Conservation (phyloP, 345 rosid genomes). For the Combretum micranthum region DNA sequence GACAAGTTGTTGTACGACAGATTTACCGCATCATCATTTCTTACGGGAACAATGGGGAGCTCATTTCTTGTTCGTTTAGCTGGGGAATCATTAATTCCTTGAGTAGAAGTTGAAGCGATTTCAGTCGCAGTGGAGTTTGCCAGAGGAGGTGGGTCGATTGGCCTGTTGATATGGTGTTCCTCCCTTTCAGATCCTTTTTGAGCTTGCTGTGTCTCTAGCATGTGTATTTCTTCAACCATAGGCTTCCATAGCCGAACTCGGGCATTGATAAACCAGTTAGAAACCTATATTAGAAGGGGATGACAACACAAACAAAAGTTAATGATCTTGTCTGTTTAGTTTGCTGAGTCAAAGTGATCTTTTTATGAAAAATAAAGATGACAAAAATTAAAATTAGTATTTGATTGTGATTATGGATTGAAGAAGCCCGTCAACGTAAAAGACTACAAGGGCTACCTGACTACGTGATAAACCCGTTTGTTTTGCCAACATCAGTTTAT, state of each 20-base stretch:
- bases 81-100: constrained; percentile 29
- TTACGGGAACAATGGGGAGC: constrained; percentile 21
- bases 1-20: constrained; percentile 30
- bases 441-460: constrained; percentile 43
- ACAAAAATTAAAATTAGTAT: neutral
- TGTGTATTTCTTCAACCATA: constrained; percentile 92
- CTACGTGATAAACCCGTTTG: constrained; percentile 86
- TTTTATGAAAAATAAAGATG: too few species aligned
- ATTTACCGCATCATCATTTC: constrained; percentile 18
- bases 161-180: constrained; percentile 29
- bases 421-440: too few species aligned
- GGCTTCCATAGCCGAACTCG: constrained; percentile 96
- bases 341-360: neutral
- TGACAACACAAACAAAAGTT: neutral
- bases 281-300: constrained; percentile 37
- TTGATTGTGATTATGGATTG: neutral
- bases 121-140: constrained; percentile 21
- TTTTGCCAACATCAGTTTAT: constrained; percentile 83
- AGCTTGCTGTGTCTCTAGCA: constrained; percentile 59
- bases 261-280: constrained; percentile 94
- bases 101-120: constrained; percentile 29
- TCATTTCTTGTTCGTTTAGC: constrained; percentile 44
- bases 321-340: neutral
- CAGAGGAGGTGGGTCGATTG: constrained; percentile 21
- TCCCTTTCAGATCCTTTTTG: constrained; percentile 44